Percentiles rank a stretch among this genome's conserved stretches.
Conservation (phyloP, 1,284 basidiomycete genomes). For the Inonotus obliquus region DNA sequence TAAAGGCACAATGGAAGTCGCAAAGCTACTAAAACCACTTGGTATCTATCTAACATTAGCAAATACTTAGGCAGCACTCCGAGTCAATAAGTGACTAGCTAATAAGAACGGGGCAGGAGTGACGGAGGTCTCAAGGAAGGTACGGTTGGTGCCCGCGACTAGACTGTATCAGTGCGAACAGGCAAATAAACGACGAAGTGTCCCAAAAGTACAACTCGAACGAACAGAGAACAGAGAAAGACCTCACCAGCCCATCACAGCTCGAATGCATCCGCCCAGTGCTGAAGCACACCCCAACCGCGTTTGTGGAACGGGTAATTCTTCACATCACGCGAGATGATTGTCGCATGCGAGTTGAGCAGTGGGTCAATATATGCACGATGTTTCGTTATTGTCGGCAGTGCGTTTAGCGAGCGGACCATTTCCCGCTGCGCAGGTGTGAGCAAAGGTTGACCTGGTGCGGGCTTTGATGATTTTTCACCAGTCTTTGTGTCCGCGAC, state of each 20-base stretch:
- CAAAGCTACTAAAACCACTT: too few relatives aligned
- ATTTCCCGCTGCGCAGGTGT: slow-evolving; percentile 50
- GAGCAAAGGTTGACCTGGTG: slow-evolving; percentile 40
- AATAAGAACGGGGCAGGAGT: too few relatives aligned
- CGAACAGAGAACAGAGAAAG: neutral
- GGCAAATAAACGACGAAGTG: too few relatives aligned
- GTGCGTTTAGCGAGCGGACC: slow-evolving; percentile 51
- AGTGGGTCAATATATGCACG: slow-evolving; percentile 54
- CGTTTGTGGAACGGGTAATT: slow-evolving; percentile 49
- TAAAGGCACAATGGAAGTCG: too few relatives aligned
- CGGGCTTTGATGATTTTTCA: neutral
- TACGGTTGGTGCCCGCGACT: too few relatives aligned
- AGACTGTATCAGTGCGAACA: too few relatives aligned
- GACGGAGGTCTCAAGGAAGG: too few relatives aligned
- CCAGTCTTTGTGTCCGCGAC: neutral
- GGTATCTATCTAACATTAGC: too few relatives aligned
- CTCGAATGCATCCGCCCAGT: slow-evolving; percentile 67
- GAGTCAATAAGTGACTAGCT: too few relatives aligned
- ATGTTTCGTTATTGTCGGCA: slow-evolving; percentile 65
- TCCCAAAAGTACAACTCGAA: too few relatives aligned
- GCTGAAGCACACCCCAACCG: slow-evolving; percentile 60
- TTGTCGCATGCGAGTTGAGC: slow-evolving; percentile 62
- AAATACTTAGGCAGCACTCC: too few relatives aligned
- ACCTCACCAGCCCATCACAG: slow-evolving; percentile 25
- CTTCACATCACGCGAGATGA: slow-evolving; percentile 62